Conservation (phyloP, 2,329 filamentous ascomycete species). For the Aspergillus clavatus region DNA sequence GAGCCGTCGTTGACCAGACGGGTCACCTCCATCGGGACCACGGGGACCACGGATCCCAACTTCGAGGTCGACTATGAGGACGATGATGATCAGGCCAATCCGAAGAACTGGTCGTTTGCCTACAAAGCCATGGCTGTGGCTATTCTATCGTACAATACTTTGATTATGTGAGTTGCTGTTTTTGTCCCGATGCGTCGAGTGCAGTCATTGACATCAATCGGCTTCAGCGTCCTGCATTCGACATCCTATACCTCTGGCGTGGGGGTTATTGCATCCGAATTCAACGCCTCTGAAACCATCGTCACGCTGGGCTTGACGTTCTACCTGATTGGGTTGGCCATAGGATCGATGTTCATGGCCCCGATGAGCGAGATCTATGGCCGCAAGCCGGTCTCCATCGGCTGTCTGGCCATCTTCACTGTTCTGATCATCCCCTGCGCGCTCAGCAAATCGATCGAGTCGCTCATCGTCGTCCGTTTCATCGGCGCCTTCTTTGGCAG, state of each 20-base stretch:
- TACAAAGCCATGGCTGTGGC: slow-evolving; percentile 53
- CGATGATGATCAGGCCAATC: slow-evolving; percentile 58
- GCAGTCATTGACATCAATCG: slow-evolving; percentile 1
- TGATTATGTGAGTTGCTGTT: slow-evolving; percentile 49
- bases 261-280: slow-evolving; percentile 64
- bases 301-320: slow-evolving; percentile 72
- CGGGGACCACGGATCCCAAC: slow-evolving; percentile 48
- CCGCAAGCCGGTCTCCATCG: slow-evolving; percentile 57
- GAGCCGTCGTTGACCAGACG: slow-evolving; percentile 36
- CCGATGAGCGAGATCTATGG: slow-evolving; percentile 54
- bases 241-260: slow-evolving; percentile 73
- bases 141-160: slow-evolving; percentile 55
- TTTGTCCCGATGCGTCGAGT: no score
- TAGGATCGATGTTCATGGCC: slow-evolving; percentile 67
- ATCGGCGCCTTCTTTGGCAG: slow-evolving; percentile 70
- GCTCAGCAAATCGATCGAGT: slow-evolving; percentile 61
- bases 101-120: slow-evolving; percentile 62
- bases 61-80: slow-evolving; percentile 71
- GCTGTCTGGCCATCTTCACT: slow-evolving; percentile 60
- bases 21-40: slow-evolving; percentile 43
- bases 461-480: slow-evolving; percentile 68
- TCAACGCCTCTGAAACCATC: slow-evolving; percentile 54
- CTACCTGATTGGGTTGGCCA: slow-evolving; percentile 70
- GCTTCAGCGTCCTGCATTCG: slow-evolving; percentile 60
- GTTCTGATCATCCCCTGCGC: slow-evolving; percentile 68